Conservation (phyloP, 345 rosid species). For the Combretum micranthum region DNA sequence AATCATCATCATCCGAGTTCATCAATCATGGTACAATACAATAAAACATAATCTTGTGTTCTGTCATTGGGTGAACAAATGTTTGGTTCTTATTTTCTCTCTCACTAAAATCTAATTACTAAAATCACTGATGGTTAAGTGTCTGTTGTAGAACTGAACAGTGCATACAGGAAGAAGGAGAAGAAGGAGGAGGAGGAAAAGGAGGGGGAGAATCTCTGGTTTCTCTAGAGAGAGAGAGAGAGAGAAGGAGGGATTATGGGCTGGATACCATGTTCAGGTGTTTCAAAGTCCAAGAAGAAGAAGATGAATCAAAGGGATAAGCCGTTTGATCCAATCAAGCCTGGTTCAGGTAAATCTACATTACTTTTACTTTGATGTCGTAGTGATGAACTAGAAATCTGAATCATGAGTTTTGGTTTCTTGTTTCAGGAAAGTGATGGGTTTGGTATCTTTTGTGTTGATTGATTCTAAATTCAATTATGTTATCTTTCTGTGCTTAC, state of each 20-base stretch:
- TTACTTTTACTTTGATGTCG: not conserved
- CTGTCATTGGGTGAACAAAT: no score
- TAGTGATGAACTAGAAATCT: not conserved
- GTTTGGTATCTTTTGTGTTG: not conserved
- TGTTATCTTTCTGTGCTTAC: no score
- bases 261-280: conserved; percentile 72
- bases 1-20: no score
- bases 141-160: not conserved
- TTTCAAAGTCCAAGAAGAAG: conserved; percentile 35
- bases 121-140: no score
- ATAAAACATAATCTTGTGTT: no score
- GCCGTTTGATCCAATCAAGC: conserved; percentile 23
- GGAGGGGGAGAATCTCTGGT: not conserved
- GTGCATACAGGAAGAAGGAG: not conserved
- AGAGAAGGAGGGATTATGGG: conserved; percentile 30
- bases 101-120: no score
- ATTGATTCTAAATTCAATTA: not conserved
- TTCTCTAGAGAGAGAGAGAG: not conserved
- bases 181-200: not conserved
- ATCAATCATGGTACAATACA: no score
- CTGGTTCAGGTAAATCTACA: conserved; percentile 30
- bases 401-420: not conserved
- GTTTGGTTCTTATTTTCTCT: no score
- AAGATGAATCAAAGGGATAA: conserved; percentile 25
- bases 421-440: not conserved